phyloP scores from a whole-genome alignment of 345 rosid species.

The Eucalyptus erythrocorys region DNA sequence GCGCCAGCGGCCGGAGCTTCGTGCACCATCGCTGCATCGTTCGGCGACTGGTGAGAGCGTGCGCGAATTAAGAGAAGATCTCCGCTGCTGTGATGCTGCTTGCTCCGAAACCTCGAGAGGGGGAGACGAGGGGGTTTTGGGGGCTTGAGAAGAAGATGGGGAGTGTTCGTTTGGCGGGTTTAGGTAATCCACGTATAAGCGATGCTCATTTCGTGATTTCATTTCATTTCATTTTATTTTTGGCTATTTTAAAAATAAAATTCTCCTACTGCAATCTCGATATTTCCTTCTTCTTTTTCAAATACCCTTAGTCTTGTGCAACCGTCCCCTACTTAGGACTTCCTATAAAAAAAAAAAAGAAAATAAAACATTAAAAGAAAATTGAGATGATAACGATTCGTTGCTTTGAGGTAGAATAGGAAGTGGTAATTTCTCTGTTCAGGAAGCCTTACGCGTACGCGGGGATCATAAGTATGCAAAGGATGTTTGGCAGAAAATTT shows the following conservation, averaged over 20 bases:
- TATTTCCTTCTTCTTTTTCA: neutral
- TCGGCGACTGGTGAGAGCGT: neutral
- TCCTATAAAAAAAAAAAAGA: neutral
- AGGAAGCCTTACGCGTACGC: too few relatives aligned
- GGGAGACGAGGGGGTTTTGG: neutral
- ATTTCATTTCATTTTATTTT: neutral
- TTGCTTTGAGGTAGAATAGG: too few relatives aligned
- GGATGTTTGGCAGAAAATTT: too few relatives aligned
- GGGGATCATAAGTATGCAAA: too few relatives aligned
- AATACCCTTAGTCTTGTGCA: neutral
- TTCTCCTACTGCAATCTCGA: neutral
- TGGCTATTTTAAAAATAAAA: neutral
- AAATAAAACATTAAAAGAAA: neutral
- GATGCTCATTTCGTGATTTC: neutral
- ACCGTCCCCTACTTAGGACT: neutral
- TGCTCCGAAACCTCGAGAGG: neutral
- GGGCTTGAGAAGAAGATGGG: neutral
- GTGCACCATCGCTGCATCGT: constrained; percentile 64
- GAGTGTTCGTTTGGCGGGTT: neutral
- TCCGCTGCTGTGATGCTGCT: neutral
- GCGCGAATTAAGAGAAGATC: neutral
- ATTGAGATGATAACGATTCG: too few relatives aligned
- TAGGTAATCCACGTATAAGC: neutral
- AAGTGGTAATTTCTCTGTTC: too few relatives aligned
- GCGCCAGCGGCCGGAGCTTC: constrained; percentile 39